Percentiles rank a stretch among this genome's conserved stretches.
Conservation (phyloP, 495 filamentous ascomycete genomes). For the Hypoxylon trugodes region DNA sequence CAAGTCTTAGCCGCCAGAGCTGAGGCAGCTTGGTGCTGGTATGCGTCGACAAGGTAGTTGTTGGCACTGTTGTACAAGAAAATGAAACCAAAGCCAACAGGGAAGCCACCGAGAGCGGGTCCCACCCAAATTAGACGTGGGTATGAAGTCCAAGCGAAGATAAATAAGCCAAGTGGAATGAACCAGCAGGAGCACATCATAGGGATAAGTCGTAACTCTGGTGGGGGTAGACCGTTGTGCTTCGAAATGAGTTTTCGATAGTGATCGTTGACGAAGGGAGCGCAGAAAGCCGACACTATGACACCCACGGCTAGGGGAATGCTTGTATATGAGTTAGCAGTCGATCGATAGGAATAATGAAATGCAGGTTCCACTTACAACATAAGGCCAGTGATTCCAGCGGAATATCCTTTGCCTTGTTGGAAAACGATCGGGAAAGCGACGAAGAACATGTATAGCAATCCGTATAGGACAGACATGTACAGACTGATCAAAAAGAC, state of each 20-base stretch:
- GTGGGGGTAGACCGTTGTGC: slow-evolving; percentile 73
- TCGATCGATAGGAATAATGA: not conserved
- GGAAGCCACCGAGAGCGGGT: slow-evolving; percentile 74
- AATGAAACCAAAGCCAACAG: slow-evolving; percentile 85
- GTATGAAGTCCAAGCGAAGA: slow-evolving; percentile 86
- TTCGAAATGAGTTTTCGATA: slow-evolving; percentile 69
- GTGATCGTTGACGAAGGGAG: slow-evolving; percentile 78
- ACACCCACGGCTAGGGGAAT: slow-evolving; percentile 53
- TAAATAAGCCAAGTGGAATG: slow-evolving; percentile 79
- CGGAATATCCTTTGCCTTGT: slow-evolving; percentile 74
- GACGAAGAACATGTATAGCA: slow-evolving; percentile 87
- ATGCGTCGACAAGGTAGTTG: slow-evolving; percentile 84
- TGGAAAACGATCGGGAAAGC: slow-evolving; percentile 84
- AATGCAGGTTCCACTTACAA: slow-evolving; percentile 53
- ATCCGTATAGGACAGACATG: slow-evolving; percentile 80
- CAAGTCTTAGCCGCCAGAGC: slow-evolving; percentile 87
- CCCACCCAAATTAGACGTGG: slow-evolving; percentile 71
- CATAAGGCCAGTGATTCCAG: slow-evolving; percentile 78
- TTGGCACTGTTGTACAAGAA: slow-evolving; percentile 85
- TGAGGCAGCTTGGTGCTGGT: slow-evolving; percentile 85
- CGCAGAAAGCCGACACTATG: slow-evolving; percentile 67
- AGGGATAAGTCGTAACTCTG: slow-evolving; percentile 78
- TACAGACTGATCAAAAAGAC: slow-evolving; percentile 79
- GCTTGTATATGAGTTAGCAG: slow-evolving; percentile 18
- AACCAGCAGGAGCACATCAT: slow-evolving; percentile 89